These are phyloP conservation scores for Sungouiella blattae DNA, from an alignment of 805 yeast genomes.

Conservation along the genomic window DNA sequence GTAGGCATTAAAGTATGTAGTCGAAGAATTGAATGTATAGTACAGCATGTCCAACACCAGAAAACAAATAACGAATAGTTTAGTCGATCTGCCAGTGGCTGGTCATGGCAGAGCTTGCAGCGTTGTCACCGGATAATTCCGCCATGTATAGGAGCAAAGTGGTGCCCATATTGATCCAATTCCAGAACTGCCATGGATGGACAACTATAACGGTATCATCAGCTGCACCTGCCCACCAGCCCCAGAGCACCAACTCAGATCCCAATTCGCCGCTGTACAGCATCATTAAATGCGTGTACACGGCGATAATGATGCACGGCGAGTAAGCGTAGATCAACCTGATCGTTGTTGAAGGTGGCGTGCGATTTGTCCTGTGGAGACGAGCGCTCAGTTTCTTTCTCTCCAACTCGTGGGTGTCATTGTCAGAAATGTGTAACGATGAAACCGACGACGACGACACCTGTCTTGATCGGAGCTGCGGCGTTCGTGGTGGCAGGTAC, in stretches of 20 bases:
- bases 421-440: slow-evolving; percentile 6
- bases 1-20: slow-evolving; percentile 1
- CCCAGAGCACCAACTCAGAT: slow-evolving; percentile 59
- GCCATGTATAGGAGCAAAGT: slow-evolving; percentile 76
- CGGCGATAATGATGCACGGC: slow-evolving; percentile 91
- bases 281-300: slow-evolving; percentile 89
- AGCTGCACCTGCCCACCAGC: slow-evolving; percentile 37
- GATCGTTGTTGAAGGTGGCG: slow-evolving; percentile 35
- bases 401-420: no score
- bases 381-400: no score
- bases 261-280: slow-evolving; percentile 79
- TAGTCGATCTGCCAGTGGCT: slow-evolving; percentile 44
- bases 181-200: slow-evolving; percentile 95
- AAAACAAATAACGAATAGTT: no score
- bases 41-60: not conserved
- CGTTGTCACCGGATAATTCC: slow-evolving; percentile 55
- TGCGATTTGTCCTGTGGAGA: not conserved
- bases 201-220: slow-evolving; percentile 29
- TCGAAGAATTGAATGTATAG: slow-evolving; percentile 3
- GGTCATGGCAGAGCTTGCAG: slow-evolving; percentile 35
- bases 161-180: slow-evolving; percentile 87
- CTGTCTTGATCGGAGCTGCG: slow-evolving; percentile 32
- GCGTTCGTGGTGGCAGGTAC: slow-evolving; percentile 40
- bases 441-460: slow-evolving; percentile 26
- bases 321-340: slow-evolving; percentile 78